Conservation (phyloP, 495 filamentous ascomycete species). For the Podospora pseudocomata region DNA sequence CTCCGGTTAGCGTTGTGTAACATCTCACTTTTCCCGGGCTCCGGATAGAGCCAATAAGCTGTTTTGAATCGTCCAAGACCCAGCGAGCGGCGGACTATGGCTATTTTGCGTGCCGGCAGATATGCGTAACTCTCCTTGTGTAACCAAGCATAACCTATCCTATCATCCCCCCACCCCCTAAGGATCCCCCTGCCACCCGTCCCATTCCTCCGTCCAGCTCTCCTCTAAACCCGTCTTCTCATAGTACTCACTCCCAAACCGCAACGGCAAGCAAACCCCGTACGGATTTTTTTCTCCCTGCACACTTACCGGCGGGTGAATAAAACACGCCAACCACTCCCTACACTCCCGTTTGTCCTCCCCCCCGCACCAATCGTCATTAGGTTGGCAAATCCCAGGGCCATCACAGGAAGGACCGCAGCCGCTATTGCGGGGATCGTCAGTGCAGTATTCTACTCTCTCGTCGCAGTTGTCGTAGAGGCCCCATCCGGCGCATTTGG, state of each 20-base stretch:
- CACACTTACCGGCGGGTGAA: not conserved
- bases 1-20: too few relatives aligned
- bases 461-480: slow-evolving; percentile 21
- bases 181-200: slow-evolving; percentile 8
- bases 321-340: slow-evolving; percentile 16
- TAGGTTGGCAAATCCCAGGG: slow-evolving; percentile 16
- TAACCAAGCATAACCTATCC: too few relatives aligned
- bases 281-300: not conserved
- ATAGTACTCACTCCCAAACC: slow-evolving; percentile 21
- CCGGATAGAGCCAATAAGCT: too few relatives aligned
- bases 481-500: slow-evolving; percentile 20
- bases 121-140: too few relatives aligned
- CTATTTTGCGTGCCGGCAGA: too few relatives aligned
- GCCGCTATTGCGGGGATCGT: slow-evolving; percentile 11
- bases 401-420: slow-evolving; percentile 22
- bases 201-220: slow-evolving; percentile 6
- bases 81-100: too few relatives aligned
- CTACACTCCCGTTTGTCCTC: slow-evolving; percentile 1
- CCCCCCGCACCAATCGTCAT: slow-evolving; percentile 14
- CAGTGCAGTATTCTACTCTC: slow-evolving; percentile 12
- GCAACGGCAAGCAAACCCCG: slow-evolving; percentile 19
- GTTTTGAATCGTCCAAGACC: too few relatives aligned
- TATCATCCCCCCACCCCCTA: not conserved
- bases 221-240: slow-evolving; percentile 19
- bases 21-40: too few relatives aligned